Conservation (phyloP, 768 basidiomycete genomes). For the Strobilomyces dryophilus region DNA sequence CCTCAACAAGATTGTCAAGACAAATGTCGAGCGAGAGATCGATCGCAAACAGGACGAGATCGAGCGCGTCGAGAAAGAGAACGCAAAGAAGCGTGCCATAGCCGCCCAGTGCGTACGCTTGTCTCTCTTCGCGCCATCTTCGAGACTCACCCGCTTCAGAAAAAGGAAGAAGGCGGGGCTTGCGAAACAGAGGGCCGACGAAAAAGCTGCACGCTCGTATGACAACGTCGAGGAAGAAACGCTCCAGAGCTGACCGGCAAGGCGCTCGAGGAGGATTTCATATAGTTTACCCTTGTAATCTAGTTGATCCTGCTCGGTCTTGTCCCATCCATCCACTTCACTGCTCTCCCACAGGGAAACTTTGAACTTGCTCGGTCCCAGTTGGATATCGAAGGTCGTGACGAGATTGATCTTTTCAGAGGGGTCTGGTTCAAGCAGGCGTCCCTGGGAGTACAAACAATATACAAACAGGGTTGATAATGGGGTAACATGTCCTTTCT, state of each 20-base stretch:
- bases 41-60: constrained; percentile 89
- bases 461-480: too few relatives aligned
- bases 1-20: constrained; percentile 92
- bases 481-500: too few relatives aligned
- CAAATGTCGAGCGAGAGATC: constrained; percentile 77
- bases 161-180: constrained; percentile 76
- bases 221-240: constrained; percentile 63
- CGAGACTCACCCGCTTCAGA: constrained; percentile 38
- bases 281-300: constrained; percentile 41
- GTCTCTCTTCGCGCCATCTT: not conserved
- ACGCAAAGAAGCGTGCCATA: constrained; percentile 52
- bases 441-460: too few relatives aligned
- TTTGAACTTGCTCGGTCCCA: too few relatives aligned
- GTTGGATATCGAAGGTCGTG: too few relatives aligned
- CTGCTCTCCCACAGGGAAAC: too few relatives aligned
- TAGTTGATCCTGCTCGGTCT: too few relatives aligned
- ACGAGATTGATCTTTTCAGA: too few relatives aligned
- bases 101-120: constrained; percentile 62
- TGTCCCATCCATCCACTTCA: too few relatives aligned
- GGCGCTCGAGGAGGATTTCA: constrained; percentile 87
- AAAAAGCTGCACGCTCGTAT: constrained; percentile 86
- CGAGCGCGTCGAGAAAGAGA: constrained; percentile 77
- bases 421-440: too few relatives aligned
- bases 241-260: constrained; percentile 54
- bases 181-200: constrained; percentile 71